Evolutionary conservation across 2,329 filamentous ascomycete genomes (phyloP).

Genomic region (Phialophora macrospora): DNA sequence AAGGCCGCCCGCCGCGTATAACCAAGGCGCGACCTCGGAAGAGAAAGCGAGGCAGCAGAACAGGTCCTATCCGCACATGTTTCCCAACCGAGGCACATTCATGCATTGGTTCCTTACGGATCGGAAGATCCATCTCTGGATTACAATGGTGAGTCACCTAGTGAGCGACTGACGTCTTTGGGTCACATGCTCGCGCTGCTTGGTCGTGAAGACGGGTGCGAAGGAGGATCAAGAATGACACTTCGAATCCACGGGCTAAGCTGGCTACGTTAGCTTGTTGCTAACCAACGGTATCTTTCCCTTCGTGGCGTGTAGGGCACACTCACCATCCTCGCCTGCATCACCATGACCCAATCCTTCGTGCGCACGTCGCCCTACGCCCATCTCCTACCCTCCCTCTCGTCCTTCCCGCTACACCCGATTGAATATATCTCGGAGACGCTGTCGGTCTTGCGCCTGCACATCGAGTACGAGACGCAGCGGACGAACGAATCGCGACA

Average conservation of each 20-base stretch:
- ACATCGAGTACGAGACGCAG: conserved; percentile 72
- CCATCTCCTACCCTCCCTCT: conserved; percentile 74
- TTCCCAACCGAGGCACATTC: conserved; percentile 81
- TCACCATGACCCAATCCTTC: conserved; percentile 42
- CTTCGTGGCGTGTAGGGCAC: conserved; percentile 51
- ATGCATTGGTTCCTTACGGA: conserved; percentile 84
- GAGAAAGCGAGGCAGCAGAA: conserved; percentile 69
- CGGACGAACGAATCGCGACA: conserved; percentile 73
- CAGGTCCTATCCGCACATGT: conserved; percentile 84
- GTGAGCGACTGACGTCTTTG: not conserved
- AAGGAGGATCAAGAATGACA: not conserved
- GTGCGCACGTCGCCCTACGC: conserved; percentile 70
- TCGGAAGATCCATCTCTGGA: conserved; percentile 74
- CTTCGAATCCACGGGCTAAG: not conserved
- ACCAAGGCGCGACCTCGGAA: conserved; percentile 55
- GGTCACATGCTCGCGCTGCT: too few relatives aligned
- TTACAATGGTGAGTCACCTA: conserved; percentile 72
- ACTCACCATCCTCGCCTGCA: conserved; percentile 41
- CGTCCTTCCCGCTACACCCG: conserved; percentile 72
- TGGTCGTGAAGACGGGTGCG: not conserved
- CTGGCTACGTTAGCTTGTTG: not conserved
- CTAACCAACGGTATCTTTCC: not conserved
- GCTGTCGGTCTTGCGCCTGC: conserved; percentile 74
- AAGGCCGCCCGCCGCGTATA: conserved; percentile 63
- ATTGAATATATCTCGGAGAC: conserved; percentile 68